These are phyloP conservation scores for Arabidopsis arenosa DNA, from an alignment of 345 rosid species.

Conservation along the genomic window DNA sequence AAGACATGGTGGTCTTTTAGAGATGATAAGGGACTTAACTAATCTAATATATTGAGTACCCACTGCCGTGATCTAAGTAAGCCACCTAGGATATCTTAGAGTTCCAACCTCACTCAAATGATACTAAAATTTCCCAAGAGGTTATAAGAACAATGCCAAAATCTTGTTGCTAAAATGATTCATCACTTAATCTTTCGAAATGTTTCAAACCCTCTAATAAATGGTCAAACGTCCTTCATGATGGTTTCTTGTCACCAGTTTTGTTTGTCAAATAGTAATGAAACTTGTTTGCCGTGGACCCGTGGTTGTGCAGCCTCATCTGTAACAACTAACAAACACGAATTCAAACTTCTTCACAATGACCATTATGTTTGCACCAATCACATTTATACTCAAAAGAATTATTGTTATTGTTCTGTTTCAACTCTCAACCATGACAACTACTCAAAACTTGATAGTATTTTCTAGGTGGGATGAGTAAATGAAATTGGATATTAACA, in stretches of 20 bases:
- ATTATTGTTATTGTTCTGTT: background rate
- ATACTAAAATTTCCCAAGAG: background rate
- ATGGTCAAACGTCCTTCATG: background rate
- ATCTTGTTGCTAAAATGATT: background rate
- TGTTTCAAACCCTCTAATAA: background rate
- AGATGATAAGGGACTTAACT: background rate
- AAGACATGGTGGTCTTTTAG: background rate
- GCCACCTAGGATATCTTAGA: background rate
- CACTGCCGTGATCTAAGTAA: background rate
- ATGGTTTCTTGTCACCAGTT: background rate
- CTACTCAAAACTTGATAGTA: conserved; percentile 24
- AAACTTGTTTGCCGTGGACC: background rate
- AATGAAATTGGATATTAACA: conserved; percentile 28
- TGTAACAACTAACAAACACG: background rate
- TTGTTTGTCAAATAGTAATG: background rate
- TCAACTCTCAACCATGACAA: conserved; percentile 24
- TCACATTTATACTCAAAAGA: background rate
- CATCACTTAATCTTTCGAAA: background rate
- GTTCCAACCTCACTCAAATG: background rate
- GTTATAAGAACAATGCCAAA: background rate
- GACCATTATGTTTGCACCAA: background rate
- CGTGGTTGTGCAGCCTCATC: background rate
- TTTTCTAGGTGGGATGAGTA: conserved; percentile 23
- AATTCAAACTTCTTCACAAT: background rate
- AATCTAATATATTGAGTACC: background rate